Evolutionary conservation across 2,329 filamentous ascomycete genomes (phyloP), one percentile per base, ranked within the genome.

Genomic region (Scedosporium minutisporum): DNA sequence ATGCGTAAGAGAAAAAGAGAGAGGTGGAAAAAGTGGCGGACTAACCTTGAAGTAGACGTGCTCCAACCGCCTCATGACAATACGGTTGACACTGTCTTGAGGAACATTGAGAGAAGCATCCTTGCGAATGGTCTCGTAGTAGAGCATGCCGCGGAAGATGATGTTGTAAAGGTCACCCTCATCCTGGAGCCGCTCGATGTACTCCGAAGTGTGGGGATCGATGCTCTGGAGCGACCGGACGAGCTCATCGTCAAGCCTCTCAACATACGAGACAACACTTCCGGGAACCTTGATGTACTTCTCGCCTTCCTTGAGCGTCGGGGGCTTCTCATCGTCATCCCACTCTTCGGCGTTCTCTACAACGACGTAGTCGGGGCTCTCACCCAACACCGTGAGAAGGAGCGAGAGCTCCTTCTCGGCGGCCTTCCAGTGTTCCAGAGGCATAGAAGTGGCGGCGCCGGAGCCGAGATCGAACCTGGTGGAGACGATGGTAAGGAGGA

Each of bases 241-340:
- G 66, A 99, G 90, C 79, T 99, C 96, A 71, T 99, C 95, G 71
- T 99, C 95, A 21, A 99, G 84, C 72, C 95, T 86, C 82, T 99
- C 95, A 38, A 96, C 86, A 72, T 93, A 96, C 0, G 95, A 97
- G 57, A 97, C 91, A 65, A 97, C 81, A 79, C 91, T 97, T 72
- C 95, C 96, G 21, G 95, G 91, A 63, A 99, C 85, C 80, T 89
- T 93, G 82, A 96, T 90, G 72, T 93, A 84, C 74, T 85, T 89
- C 75, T 96, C 87, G 66, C 86, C 90, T 23, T 82, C 76, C 63
- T 84, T 85, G 68, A 93, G 80, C 38, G 82, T 82, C 14, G 95
- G 95, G 48, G 87, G 84, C 81, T 97, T 97, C 70, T 99, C 96
- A 68, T 99, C 96, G 71, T 99, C 95, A 69, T 99, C 95, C 95